Base-by-base conservation (phyloP, 768 basidiomycete species). In the Pulveroboletus frians region DNA sequence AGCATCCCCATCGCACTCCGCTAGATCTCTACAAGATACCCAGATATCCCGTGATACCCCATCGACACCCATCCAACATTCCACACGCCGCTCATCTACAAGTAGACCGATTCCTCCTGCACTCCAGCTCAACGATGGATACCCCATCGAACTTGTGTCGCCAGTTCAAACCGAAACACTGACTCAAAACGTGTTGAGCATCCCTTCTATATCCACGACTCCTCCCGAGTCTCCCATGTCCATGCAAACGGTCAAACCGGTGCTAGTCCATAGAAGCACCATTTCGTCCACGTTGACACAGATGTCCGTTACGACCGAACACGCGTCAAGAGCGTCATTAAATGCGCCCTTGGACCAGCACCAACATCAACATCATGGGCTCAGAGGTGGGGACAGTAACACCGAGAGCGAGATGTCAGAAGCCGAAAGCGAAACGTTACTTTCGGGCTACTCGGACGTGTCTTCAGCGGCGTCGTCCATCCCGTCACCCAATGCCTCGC, bases 121-220 rank as follows among this genome's bases (percentile, higher is more conserved):
- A 32, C 58, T 69, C 21, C 62, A 68, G 27, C 51, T 69, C 37
- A 58, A 60, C 27, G 58, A 54, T 43, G 52, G 20, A 51, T 51
- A 55, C 20, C 54, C 58, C 27, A 53, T 57, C 2, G 58, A 64
- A 38, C 52, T 56, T 27, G 51, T 55, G 23, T 52, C 54, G 4
- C 60, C 49, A 10, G 4, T 50, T 3, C 45, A 15, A 13, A 20
- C 40, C n/a, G 64, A 50, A 21, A 32, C 49, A 8, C 46, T 44
- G 23, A 67, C 71, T 2, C 76, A 71, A 32, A 72, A 67, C 13
- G 73, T 73, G 0, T 56, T 76, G 23, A 69, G 75, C 1, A 78
- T 84, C 42, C 83, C 82, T 14, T 68, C 61, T 8, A 82, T 84
- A 50, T 75, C 77, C 5, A 81, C 78, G 2, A 74, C 76, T 6